Evolutionary conservation across 2,329 filamentous ascomycete genomes (phyloP), one percentile per base, ranked within the genome.

Genomic region (Sclerotiophoma versabilis): DNA sequence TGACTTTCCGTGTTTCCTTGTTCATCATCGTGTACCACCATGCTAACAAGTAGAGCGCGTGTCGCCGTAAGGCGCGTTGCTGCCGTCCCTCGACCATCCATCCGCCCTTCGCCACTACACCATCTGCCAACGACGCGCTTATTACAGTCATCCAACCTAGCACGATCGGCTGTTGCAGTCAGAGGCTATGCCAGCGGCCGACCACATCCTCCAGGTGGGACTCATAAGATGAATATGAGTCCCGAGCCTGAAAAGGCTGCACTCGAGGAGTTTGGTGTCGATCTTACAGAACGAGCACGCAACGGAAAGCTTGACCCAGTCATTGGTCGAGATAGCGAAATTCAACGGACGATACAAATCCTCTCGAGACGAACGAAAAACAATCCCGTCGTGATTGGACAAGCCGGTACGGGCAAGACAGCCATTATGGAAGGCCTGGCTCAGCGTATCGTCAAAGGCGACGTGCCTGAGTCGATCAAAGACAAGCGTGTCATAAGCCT

Each of bases 391-490:
- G 79, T 97, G n/a, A 96, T 97, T 54, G 93, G 93, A 58, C 88
- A 87, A 39, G 91, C 92, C 8, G 93, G 93, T 63, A 96, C 92
- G 0, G 93, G 93, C 57, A 98, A 98, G 79, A 98, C 93, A 5
- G 93, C 93, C 1, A 91, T 97, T 45, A 79, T 97, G 3, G 93
- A 98, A 77, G 93, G 93, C 1, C 80, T 98, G 32, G 93, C 93
- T 9, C 85, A 95, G 70, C 84, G 95, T 32, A 98, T 99, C 62
- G 90, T 97, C 1, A 84, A 88, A 60, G 93, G 93, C 2, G 93
- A 97, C 76, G 93, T 98, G 0, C 93, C 95, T 0, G 95, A 98
- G 76, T 96, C 91, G 63, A 89, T 99, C 73, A 96, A 96, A 77
- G 89, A 97, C 66, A 98, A 98, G 76, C 83, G 88, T 47, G 93